A percentile compares a stretch with the other conserved stretches of the same genome.
Conservation (phyloP, 176 grass and related monocot species). For the Urochloa ruziziensis region DNA sequence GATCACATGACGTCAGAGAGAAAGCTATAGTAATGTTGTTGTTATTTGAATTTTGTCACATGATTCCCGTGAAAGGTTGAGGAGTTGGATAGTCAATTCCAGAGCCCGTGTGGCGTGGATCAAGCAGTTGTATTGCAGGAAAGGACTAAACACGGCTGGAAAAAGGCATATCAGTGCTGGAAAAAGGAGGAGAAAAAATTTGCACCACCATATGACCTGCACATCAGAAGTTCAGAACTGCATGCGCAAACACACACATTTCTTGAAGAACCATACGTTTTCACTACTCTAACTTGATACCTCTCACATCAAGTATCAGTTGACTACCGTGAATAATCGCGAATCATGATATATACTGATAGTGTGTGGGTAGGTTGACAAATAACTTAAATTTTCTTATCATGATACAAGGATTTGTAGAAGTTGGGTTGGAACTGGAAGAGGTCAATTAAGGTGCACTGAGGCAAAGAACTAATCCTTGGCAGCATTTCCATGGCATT, state of each 20-base stretch:
- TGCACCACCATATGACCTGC: background rate
- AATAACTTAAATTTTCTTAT: background rate
- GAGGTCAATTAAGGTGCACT: background rate
- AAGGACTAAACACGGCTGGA: too few relatives aligned
- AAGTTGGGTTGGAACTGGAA: background rate
- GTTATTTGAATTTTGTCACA: background rate
- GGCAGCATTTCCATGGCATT: background rate
- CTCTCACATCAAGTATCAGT: background rate
- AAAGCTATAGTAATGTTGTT: background rate
- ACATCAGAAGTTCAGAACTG: background rate
- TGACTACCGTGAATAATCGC: background rate
- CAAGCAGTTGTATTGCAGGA: background rate
- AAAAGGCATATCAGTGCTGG: too few relatives aligned
- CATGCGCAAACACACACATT: background rate
- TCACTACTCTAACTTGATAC: background rate
- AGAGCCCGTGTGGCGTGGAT: background rate
- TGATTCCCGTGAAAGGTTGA: conserved; percentile 30
- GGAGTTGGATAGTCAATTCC: conserved; percentile 47
- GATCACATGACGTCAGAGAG: background rate
- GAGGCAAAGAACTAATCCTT: background rate
- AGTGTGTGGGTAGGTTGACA: background rate
- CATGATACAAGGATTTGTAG: background rate
- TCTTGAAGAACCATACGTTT: background rate
- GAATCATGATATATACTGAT: background rate
- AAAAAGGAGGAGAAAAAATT: background rate